These are phyloP conservation scores for Streptanthus diversifolius DNA, from an alignment of 345 rosid genomes.

Conservation along the genomic window DNA sequence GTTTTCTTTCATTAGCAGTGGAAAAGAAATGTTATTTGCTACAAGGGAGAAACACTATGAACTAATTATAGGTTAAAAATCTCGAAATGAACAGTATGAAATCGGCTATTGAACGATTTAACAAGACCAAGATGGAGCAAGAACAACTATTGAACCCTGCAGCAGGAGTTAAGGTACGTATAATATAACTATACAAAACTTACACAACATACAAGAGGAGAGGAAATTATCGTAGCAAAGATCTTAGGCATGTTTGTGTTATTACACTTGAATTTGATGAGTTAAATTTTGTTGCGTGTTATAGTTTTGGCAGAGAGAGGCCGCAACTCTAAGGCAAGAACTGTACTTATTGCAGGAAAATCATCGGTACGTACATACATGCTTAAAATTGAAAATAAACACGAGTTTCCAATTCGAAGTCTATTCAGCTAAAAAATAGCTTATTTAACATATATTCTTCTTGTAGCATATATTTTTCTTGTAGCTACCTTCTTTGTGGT, in stretches of 20 bases:
- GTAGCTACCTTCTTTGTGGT: not conserved
- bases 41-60: not conserved
- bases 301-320: conserved; percentile 72
- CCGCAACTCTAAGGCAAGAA: conserved; percentile 49
- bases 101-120: conserved; percentile 57
- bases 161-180: conserved; percentile 62
- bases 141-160: conserved; percentile 48
- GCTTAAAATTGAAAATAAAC: not conserved
- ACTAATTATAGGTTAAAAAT: not conserved
- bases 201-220: not conserved
- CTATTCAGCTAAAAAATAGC: not conserved
- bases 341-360: conserved; percentile 50
- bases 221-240: not conserved
- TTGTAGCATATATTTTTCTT: not conserved
- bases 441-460: not conserved
- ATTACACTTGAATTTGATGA: conserved; percentile 6
- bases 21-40: not conserved
- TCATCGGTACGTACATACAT: conserved; percentile 40
- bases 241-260: conserved; percentile 1
- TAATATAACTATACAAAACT: not conserved
- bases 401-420: not conserved
- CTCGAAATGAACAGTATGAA: conserved; percentile 48
- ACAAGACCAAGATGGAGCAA: conserved; percentile 49
- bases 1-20: not conserved
- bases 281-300: not conserved